phyloP scores from a whole-genome alignment of 2,329 filamentous ascomycete species.

The Ceratocystis cacaofunesta region DNA sequence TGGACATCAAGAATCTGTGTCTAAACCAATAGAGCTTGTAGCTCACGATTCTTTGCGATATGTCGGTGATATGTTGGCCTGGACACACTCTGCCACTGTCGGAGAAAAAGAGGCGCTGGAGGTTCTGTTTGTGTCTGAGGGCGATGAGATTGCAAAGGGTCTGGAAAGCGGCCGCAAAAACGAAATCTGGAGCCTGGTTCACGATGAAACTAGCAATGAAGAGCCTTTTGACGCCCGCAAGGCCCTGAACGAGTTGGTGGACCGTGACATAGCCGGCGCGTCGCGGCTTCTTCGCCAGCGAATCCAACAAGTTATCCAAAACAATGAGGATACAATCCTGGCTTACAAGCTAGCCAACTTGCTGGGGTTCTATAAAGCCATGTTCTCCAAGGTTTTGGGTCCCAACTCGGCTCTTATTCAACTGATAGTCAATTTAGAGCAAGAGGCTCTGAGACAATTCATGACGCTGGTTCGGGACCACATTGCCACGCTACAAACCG shows the following conservation, averaged over 20 bases:
- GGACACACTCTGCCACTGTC: constrained; percentile 86
- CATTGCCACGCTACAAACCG: constrained; percentile 56
- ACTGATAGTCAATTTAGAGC: constrained; percentile 52
- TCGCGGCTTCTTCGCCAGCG: constrained; percentile 74
- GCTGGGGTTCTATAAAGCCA: constrained; percentile 73
- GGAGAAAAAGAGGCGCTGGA: constrained; percentile 88
- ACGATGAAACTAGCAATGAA: constrained; percentile 35
- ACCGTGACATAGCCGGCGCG: constrained; percentile 68
- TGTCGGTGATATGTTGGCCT: constrained; percentile 92
- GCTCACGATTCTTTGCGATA: constrained; percentile 88
- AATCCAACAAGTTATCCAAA: constrained; percentile 81
- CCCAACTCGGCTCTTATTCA: constrained; percentile 53
- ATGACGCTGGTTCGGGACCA: constrained; percentile 67
- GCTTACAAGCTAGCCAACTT: constrained; percentile 85
- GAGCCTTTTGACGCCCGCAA: constrained; percentile 62
- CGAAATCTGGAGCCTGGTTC: constrained; percentile 63
- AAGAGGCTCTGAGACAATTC: constrained; percentile 70
- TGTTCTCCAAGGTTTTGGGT: constrained; percentile 68
- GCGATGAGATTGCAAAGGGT: constrained; percentile 63
- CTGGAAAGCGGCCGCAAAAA: constrained; percentile 67
- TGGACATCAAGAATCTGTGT: constrained; percentile 41
- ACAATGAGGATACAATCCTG: constrained; percentile 76
- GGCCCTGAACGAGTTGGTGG: constrained; percentile 73
- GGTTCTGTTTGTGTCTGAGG: constrained; percentile 78
- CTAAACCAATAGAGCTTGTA: constrained; percentile 85